These are phyloP conservation scores for Capronia americana DNA, from an alignment of 2,329 filamentous ascomycete genomes.

Conservation along the genomic window DNA sequence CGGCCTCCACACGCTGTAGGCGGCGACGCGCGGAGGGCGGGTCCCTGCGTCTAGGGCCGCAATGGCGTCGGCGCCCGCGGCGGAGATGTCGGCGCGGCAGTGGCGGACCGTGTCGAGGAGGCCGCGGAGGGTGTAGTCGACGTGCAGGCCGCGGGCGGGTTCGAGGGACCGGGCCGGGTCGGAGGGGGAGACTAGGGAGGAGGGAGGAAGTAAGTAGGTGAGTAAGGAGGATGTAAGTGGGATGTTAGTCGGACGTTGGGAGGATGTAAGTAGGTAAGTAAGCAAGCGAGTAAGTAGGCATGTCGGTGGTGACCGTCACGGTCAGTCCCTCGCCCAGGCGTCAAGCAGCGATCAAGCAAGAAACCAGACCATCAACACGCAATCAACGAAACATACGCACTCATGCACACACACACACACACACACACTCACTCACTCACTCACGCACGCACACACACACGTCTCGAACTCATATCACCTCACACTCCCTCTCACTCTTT, in stretches of 20 bases:
- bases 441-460: no score
- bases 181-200: neutral
- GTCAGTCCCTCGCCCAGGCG: no score
- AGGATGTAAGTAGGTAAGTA: no score
- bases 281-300: no score
- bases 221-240: neutral
- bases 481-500: no score
- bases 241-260: neutral
- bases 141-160: conserved; percentile 5
- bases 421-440: no score
- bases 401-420: no score
- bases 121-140: conserved; percentile 9
- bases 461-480: no score
- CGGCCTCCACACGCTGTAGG: conserved; percentile 13
- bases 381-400: no score
- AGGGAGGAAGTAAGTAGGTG: neutral
- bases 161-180: conserved; percentile 4
- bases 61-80: conserved; percentile 8
- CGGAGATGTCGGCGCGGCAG: neutral
- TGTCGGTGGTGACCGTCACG: no score
- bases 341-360: no score
- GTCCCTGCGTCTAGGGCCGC: neutral
- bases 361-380: no score
- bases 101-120: conserved; percentile 12
- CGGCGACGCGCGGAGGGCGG: neutral